phyloP scores from a whole-genome alignment of 495 filamentous ascomycete genomes.

The Endocarpon pusillum region DNA sequence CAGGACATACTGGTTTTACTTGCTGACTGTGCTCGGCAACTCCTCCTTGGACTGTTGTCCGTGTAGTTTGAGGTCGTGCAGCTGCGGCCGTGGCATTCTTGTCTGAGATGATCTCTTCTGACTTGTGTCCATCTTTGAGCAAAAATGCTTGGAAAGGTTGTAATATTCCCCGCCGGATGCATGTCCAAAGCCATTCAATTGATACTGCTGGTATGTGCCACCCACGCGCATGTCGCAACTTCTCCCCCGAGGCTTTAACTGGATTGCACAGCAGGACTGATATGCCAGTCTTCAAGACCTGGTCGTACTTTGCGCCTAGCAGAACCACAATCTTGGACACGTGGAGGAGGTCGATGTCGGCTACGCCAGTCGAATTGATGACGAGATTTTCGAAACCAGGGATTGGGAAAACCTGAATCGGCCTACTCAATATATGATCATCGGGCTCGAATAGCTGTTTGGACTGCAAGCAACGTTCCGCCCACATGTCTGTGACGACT shows the following conservation, averaged over 20 bases:
- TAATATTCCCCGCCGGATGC: conserved; percentile 39
- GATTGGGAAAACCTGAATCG: conserved; percentile 54
- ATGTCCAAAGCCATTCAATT: conserved; percentile 69
- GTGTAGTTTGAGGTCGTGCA: too few relatives aligned
- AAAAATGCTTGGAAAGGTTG: conserved; percentile 27
- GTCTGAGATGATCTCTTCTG: too few relatives aligned
- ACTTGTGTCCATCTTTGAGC: too few relatives aligned
- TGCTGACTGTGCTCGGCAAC: too few relatives aligned
- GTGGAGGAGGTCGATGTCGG: conserved; percentile 71
- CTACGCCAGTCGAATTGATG: conserved; percentile 69
- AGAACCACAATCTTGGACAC: conserved; percentile 55
- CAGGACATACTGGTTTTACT: too few relatives aligned
- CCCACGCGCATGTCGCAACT: conserved; percentile 52
- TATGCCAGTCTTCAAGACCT: conserved; percentile 45
- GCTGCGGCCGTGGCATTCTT: too few relatives aligned
- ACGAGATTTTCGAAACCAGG: conserved; percentile 48
- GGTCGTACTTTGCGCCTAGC: conserved; percentile 61
- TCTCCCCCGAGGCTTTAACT: conserved; percentile 46
- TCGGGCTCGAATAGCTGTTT: conserved; percentile 53
- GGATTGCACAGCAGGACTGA: conserved; percentile 56
- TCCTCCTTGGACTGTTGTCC: too few relatives aligned
- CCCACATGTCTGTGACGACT: conserved; percentile 78
- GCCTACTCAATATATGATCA: conserved; percentile 53
- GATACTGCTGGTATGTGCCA: conserved; percentile 66
- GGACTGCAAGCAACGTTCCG: conserved; percentile 69